Evolutionary conservation across 331 rosid species (phyloP).

Genomic region (Erythrophleum ivorense): DNA sequence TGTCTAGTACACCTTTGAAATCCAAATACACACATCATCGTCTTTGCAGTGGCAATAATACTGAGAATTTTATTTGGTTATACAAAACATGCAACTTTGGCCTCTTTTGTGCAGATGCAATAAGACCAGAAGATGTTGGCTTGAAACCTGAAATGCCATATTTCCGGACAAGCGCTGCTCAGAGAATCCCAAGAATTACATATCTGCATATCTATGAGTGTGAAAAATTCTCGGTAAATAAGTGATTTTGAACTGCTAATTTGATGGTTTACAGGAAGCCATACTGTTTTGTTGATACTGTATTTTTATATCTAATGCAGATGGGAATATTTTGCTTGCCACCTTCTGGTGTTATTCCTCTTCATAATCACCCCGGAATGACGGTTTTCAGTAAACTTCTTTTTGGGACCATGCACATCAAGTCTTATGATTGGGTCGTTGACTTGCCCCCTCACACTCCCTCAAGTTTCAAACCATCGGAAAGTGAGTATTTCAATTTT

Average conservation of each 20-base stretch:
- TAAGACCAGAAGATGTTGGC: conserved; percentile 73
- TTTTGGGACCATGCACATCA: conserved; percentile 94
- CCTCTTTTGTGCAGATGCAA: conserved; percentile 57
- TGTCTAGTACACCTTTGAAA: conserved; percentile 28
- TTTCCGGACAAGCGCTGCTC: conserved; percentile 46
- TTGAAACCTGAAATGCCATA: conserved; percentile 65
- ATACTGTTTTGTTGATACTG: conserved; percentile 6
- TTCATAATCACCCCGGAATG: conserved; percentile 98
- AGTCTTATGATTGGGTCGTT: conserved; percentile 88
- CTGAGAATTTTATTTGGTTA: conserved; percentile 15
- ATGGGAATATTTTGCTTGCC: conserved; percentile 98
- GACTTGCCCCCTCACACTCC: conserved; percentile 51
- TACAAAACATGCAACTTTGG: conserved; percentile 34
- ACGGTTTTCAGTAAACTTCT: conserved; percentile 94
- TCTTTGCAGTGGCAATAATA: neutral
- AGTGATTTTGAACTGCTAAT: conserved; percentile 19
- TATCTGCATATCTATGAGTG: conserved; percentile 75
- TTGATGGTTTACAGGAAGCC: neutral
- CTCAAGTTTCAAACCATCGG: conserved; percentile 48
- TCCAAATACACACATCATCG: neutral
- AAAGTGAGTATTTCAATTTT: conserved; percentile 50
- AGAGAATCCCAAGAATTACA: conserved; percentile 60
- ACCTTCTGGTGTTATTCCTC: conserved; percentile 91
- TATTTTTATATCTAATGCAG: conserved; percentile 50
- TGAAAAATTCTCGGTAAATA: conserved; percentile 72